These are phyloP conservation scores for Cystobasidium pallidum DNA, from an alignment of 1,284 basidiomycete species.

Conservation along the genomic window DNA sequence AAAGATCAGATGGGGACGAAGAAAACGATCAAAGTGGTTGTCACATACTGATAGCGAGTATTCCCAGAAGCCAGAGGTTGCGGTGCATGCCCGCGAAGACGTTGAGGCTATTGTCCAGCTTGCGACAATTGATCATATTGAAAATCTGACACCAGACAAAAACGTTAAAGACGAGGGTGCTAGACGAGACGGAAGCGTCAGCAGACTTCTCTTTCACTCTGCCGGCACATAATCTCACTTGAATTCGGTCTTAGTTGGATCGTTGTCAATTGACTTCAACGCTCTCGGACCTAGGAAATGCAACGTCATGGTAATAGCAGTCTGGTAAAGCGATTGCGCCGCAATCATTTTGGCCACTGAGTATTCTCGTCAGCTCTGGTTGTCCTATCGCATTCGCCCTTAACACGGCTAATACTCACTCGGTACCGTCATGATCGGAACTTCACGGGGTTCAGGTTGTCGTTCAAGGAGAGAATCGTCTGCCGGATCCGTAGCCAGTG, in stretches of 20 bases:
- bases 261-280: constrained; percentile 48
- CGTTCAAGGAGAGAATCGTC: constrained; percentile 54
- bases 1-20: neutral
- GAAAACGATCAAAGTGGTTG: neutral
- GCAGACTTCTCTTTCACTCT: neutral
- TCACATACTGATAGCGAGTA: constrained; percentile 47
- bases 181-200: constrained; percentile 31
- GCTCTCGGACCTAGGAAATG: constrained; percentile 55
- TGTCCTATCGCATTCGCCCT: neutral
- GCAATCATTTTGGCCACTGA: constrained; percentile 58
- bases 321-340: constrained; percentile 56
- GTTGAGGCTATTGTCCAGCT: constrained; percentile 44
- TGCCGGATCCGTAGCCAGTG: constrained; percentile 57
- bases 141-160: constrained; percentile 50
- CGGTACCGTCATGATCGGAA: constrained; percentile 54
- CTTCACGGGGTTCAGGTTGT: constrained; percentile 54
- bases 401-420: constrained; percentile 12
- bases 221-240: constrained; percentile 1
- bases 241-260: constrained; percentile 35
- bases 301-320: constrained; percentile 55
- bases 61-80: constrained; percentile 46
- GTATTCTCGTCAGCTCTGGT: neutral
- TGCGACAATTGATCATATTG: constrained; percentile 47
- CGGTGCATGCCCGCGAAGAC: constrained; percentile 46
- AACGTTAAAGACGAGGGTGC: constrained; percentile 47